phyloP scores from a whole-genome alignment of 2,329 filamentous ascomycete genomes.

The Alternaria rosae region DNA sequence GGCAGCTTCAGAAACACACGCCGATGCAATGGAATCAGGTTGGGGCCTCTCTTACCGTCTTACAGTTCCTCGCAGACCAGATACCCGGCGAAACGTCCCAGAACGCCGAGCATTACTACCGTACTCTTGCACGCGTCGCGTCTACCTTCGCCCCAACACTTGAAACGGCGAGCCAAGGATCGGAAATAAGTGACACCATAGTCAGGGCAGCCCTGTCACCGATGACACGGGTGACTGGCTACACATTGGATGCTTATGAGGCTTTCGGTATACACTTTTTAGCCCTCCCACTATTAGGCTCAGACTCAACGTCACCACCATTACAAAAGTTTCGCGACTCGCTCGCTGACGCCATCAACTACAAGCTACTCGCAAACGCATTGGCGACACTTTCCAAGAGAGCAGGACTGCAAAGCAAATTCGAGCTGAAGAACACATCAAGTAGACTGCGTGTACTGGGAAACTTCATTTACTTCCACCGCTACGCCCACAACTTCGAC shows the following conservation, averaged over 20 bases:
- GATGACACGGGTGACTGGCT: conserved; percentile 42
- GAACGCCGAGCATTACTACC: conserved; percentile 43
- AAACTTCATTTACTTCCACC: conserved; percentile 66
- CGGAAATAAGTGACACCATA: conserved; percentile 21
- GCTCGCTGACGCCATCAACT: conserved; percentile 59
- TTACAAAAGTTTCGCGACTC: conserved; percentile 38
- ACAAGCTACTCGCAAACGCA: conserved; percentile 53
- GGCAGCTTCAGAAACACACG: conserved; percentile 19
- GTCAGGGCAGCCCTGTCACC: conserved; percentile 38
- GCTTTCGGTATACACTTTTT: conserved; percentile 55
- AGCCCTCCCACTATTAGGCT: conserved; percentile 47
- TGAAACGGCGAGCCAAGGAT: neutral
- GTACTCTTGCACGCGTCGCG: conserved; percentile 37
- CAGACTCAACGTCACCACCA: conserved; percentile 31
- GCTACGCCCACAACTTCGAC: conserved; percentile 54
- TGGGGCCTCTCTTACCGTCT: conserved; percentile 24
- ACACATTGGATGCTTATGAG: conserved; percentile 49
- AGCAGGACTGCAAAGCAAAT: conserved; percentile 34
- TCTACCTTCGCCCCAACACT: conserved; percentile 20
- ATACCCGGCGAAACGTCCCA: conserved; percentile 46
- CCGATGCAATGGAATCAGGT: conserved; percentile 17
- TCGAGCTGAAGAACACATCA: conserved; percentile 45
- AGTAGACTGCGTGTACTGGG: conserved; percentile 64
- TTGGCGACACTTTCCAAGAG: conserved; percentile 40
- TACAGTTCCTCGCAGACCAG: conserved; percentile 42